Percentiles rank a stretch among this genome's conserved stretches.
Evolutionary conservation across 352 stramenopile genomes (phyloP).

Genomic region (Lagenidium giganteum): DNA sequence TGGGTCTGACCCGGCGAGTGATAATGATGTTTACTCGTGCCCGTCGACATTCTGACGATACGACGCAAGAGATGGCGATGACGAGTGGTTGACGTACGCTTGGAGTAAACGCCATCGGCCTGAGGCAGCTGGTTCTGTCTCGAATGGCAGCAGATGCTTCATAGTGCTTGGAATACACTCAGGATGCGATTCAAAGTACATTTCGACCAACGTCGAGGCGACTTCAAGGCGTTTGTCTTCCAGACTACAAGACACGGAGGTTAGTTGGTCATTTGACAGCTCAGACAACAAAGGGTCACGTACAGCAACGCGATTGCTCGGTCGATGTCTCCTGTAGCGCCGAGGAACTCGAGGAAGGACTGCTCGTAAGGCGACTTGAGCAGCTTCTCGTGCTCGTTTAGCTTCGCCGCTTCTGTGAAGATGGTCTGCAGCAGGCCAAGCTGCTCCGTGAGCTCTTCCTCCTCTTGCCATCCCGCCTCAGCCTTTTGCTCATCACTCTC

Average conservation of each 20-base stretch:
- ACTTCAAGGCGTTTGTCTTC: conserved; percentile 12
- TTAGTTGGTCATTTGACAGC: background rate
- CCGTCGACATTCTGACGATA: too few species aligned
- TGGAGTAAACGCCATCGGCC: too few species aligned
- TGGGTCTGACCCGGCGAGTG: too few species aligned
- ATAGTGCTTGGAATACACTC: too few species aligned
- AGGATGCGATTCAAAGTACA: conserved; percentile 21
- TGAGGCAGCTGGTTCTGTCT: too few species aligned
- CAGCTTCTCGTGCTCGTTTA: conserved; percentile 16
- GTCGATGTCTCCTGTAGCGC: conserved; percentile 16
- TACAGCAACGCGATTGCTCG: conserved; percentile 16
- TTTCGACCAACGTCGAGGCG: conserved; percentile 17
- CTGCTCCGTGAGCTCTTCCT: conserved; percentile 19
- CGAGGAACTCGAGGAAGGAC: conserved; percentile 22
- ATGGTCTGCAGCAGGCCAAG: conserved; percentile 17
- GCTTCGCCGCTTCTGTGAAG: conserved; percentile 17
- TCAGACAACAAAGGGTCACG: conserved; percentile 1
- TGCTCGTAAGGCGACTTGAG: conserved; percentile 18
- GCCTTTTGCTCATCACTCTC: background rate
- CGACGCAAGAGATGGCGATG: too few species aligned
- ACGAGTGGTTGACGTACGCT: too few species aligned
- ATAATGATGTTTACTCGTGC: too few species aligned
- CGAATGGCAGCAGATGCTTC: too few species aligned
- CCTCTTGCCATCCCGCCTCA: background rate
- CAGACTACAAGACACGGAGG: conserved; percentile 10